Evolutionary conservation across 768 basidiomycete species (phyloP).

Genomic region (Lyophyllum semitale): DNA sequence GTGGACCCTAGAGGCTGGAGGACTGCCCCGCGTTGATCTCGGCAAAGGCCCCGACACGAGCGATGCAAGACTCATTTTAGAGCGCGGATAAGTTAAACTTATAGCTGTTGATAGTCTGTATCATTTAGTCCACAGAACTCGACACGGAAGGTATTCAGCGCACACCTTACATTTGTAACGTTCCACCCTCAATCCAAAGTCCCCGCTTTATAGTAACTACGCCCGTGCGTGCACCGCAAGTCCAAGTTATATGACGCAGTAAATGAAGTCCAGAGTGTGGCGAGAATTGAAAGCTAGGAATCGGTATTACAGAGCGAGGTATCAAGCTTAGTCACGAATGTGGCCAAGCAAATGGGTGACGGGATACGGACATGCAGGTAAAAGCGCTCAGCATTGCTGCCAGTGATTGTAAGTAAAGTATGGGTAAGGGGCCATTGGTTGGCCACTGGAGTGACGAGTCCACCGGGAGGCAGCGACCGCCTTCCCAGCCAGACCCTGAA

Average conservation of each 20-base stretch:
- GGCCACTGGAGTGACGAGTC: too few species aligned
- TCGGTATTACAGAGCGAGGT: neutral
- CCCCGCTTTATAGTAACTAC: neutral
- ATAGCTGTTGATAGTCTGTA: neutral
- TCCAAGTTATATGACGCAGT: neutral
- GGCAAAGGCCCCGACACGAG: neutral
- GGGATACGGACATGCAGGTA: too few species aligned
- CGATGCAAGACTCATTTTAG: neutral
- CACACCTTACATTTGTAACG: conserved; percentile 8
- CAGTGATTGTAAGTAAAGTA: too few species aligned
- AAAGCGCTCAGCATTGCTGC: too few species aligned
- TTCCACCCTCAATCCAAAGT: neutral
- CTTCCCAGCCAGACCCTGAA: too few species aligned
- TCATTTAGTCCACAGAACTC: neutral
- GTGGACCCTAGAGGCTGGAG: neutral
- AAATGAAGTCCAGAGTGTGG: neutral
- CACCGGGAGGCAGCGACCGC: too few species aligned
- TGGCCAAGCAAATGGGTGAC: too few species aligned
- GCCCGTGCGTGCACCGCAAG: too few species aligned
- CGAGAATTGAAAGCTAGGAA: neutral
- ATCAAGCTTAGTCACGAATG: neutral
- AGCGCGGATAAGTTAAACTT: neutral
- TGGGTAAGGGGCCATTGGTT: too few species aligned
- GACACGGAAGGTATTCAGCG: neutral
- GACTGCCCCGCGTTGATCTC: neutral